Percentiles rank a stretch among this genome's conserved stretches.
Conservation (phyloP, 257 asterid species). For the Agastache rugosa region DNA sequence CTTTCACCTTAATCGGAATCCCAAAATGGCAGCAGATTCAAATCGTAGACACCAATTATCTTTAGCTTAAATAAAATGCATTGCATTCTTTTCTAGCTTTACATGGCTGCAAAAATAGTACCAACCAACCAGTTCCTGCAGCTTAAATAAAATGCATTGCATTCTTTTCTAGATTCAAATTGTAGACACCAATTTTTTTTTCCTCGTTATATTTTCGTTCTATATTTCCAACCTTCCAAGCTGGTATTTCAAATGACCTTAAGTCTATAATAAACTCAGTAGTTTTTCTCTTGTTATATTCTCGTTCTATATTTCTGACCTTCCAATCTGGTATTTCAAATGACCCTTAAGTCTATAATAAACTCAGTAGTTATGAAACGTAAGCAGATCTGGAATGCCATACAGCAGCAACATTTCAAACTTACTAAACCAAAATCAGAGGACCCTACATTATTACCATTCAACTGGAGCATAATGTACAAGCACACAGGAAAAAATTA, state of each 20-base stretch:
- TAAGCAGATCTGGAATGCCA: slow-evolving; percentile 35
- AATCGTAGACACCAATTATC: not conserved
- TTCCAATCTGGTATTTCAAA: slow-evolving; percentile 22
- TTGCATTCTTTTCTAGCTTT: slow-evolving; percentile 21
- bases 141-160: too few relatives aligned
- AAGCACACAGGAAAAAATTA: not conserved
- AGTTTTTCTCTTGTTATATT: slow-evolving; percentile 5
- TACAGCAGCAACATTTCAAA: slow-evolving; percentile 19
- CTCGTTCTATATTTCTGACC: slow-evolving; percentile 16
- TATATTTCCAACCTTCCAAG: slow-evolving; percentile 23
- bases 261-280: slow-evolving; percentile 1
- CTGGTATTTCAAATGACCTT: slow-evolving; percentile 23
- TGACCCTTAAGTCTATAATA: slow-evolving; percentile 16
- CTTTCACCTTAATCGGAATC: not conserved
- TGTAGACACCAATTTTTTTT: too few relatives aligned
- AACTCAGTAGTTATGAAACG: slow-evolving; percentile 20
- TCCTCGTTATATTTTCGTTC: not conserved
- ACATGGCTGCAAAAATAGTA: not conserved
- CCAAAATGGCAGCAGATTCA: not conserved
- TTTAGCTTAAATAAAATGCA: slow-evolving; percentile 20
- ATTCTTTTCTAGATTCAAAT: too few relatives aligned
- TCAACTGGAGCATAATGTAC: slow-evolving; percentile 24
- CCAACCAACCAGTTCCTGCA: slow-evolving; percentile 11
- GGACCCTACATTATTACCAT: slow-evolving; percentile 21
- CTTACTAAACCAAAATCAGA: slow-evolving; percentile 2